Evolutionary conservation across 345 rosid species (phyloP).

Genomic region (Murraya paniculata): DNA sequence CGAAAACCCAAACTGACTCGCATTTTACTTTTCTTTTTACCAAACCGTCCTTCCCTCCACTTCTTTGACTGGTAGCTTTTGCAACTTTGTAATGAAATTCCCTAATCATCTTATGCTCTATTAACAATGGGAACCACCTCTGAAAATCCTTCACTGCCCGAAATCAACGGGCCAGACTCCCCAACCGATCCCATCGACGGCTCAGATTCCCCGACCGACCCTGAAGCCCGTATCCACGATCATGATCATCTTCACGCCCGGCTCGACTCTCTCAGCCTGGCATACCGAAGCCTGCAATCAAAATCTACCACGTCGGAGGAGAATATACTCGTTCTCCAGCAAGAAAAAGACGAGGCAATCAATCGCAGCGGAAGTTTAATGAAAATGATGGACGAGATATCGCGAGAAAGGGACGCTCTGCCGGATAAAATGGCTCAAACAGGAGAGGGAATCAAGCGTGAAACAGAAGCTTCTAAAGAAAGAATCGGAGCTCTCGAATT

Average conservation of each 20-base stretch:
- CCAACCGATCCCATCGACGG: conserved; percentile 5
- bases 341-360: conserved; percentile 44
- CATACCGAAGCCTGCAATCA: conserved; percentile 29
- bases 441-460: conserved; percentile 35
- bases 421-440: conserved; percentile 23
- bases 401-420: conserved; percentile 43
- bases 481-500: conserved; percentile 39
- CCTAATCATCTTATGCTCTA: conserved; percentile 15
- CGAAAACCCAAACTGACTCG: neutral
- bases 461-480: conserved; percentile 32
- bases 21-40: neutral
- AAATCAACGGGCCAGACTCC: conserved; percentile 21
- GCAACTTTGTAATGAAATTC: conserved; percentile 4
- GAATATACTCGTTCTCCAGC: conserved; percentile 21
- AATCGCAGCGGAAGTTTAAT: conserved; percentile 21
- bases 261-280: conserved; percentile 36
- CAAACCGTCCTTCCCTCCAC: conserved; percentile 17
- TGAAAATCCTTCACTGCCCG: conserved; percentile 18
- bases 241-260: conserved; percentile 23
- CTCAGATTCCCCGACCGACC: conserved; percentile 14
- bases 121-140: conserved; percentile 45
- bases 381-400: conserved; percentile 24
- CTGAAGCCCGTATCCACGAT: conserved; percentile 21
- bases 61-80: conserved; percentile 38
- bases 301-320: conserved; percentile 35